phyloP scores from a whole-genome alignment of 2,329 filamentous ascomycete genomes.

The Mariannaea sp. region DNA sequence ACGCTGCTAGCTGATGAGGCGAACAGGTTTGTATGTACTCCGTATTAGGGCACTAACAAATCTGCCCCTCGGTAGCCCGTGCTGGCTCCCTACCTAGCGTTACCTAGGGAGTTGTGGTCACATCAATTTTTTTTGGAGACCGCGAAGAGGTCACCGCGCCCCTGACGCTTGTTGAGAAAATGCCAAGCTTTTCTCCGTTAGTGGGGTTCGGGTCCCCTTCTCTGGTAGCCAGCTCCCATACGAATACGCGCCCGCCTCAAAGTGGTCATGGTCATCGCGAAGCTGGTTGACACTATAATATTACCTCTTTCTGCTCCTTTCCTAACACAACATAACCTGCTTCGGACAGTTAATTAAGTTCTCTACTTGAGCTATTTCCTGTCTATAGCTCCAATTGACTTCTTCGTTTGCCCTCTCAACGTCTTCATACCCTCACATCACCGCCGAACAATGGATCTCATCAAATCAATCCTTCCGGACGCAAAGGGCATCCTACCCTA shows the following conservation, averaged over 20 bases:
- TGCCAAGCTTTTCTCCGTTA: conserved; percentile 34
- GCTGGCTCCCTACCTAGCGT: conserved; percentile 8
- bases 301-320: too few relatives aligned
- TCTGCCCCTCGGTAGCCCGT: conserved; percentile 36
- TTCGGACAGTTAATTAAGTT: too few relatives aligned
- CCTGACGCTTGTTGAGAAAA: conserved; percentile 31
- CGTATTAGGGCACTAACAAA: too few relatives aligned
- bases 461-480: conserved; percentile 52
- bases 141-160: too few relatives aligned
- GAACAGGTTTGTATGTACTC: background rate
- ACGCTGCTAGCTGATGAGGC: conserved; percentile 2
- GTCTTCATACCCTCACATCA: background rate
- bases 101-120: background rate
- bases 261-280: too few relatives aligned
- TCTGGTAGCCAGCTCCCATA: background rate
- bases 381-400: conserved; percentile 9
- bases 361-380: too few relatives aligned
- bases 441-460: conserved; percentile 47
- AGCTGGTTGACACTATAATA: too few relatives aligned
- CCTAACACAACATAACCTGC: too few relatives aligned
- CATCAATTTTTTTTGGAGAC: too few relatives aligned
- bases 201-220: background rate
- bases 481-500: conserved; percentile 62
- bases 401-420: background rate
- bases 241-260: conserved; percentile 18